Base-by-base conservation (phyloP, 192 early-diverging fungal genomes). In the Coemansia sp. region DNA sequence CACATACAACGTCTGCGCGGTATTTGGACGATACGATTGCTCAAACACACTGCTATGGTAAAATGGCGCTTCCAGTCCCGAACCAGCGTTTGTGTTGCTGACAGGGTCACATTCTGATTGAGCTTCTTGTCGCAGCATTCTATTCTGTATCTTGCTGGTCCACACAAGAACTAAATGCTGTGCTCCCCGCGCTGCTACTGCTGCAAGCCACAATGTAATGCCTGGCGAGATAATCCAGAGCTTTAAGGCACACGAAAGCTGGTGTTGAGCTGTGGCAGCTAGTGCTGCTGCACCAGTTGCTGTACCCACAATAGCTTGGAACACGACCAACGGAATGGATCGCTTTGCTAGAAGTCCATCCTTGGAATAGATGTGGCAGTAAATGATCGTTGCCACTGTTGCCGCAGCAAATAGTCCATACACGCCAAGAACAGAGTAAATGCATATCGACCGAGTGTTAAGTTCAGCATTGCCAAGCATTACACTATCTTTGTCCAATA, bases 201-300 rank as follows among this genome's bases (percentile, higher is more conserved):
- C 20, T 10, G 58, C 25, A 44, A 78, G 51, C 75, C 75, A 78
- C 23, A 56, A 46, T 36, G 69, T 38, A 12, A 78, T 61, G 24
- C 75, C 75, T 2, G 58, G 12, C 10, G 71, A 72, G 5, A 78
- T 15, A 6, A 49, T 23, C 75, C 75, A 78, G 15, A 78, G 54
- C 63, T 65, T 78, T 9, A 72, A 15, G 2, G 63, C 66, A 25
- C 75, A 78, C 3, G 75, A 60, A 8, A 71, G 69, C 6, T 58
- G 14, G 31, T 24, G 55, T 25, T 69, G 66, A 23, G 66, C 61
- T 0, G 66, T 51, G 28, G 60, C 62, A 17, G 36, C 61, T 38
- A 78, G 52, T n/a, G 69, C 31, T 18, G 67, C 47, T 1, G 53
- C 14, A 20, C 70, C 70, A 2, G 42, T 60, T 14, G 61, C 42